Evolutionary conservation across 2,329 filamentous ascomycete species (phyloP), one percentile per base, ranked within the genome.

Genomic region (Cercospora zeina): DNA sequence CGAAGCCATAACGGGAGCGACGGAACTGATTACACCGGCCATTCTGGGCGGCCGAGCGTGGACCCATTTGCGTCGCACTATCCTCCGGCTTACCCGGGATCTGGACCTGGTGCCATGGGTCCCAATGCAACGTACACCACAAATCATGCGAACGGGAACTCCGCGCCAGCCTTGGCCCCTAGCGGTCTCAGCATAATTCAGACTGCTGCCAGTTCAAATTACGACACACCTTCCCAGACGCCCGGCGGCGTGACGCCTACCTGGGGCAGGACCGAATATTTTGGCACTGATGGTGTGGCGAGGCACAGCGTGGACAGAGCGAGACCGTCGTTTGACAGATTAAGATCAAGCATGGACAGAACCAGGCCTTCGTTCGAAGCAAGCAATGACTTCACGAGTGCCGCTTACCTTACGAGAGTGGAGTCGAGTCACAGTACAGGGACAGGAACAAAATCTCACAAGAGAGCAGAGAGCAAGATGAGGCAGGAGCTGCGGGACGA

Each of bases 1-100:
- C 83, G 86, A 69, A 95, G 90, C 71, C 91, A 96, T 73, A 96
- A 93, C 70, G 91, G 92, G 64, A 97, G 93, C 77, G 93, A 96
- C 76, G 93, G 91, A 64, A 97, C 95, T 54, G 93, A 96, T 70
- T 96, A 92, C 75, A 96, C 91, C 21, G 80, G 76, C 54, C 77
- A 79, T 53, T 74, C 76, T 37, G 79, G 77, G 39, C 33, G 64
- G 64, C 70, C 77, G 31, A 71, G 68, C 62, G 67, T 75, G 33
- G 73, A 75, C 33, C 69, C 71, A 54, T 78, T 79, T 42, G 56
- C 42, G n/a, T 58, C 56, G 21, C 56, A 58, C 30, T 79, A 76
- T 64, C 78, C 73, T 33, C 71, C 71, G 30, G 65, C 70, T n/a
- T 66, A 64, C 58, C 56, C 56, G 10, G 56, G 56, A 51, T 58